phyloP scores from a whole-genome alignment of 495 filamentous ascomycete species.

The Lasiosphaeris hirsuta region DNA sequence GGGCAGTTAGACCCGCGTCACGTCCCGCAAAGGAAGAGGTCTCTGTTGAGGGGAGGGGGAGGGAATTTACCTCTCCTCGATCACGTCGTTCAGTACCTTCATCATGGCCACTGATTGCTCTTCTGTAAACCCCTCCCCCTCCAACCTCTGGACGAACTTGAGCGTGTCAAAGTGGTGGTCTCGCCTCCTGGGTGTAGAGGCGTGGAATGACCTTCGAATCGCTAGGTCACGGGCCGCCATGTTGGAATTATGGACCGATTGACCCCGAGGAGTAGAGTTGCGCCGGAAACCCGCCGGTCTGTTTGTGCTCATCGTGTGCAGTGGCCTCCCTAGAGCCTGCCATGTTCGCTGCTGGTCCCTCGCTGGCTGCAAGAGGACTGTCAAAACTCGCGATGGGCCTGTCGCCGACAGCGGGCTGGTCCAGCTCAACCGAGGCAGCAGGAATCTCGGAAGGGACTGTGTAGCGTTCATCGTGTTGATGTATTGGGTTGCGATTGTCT shows the following conservation, averaged over 20 bases:
- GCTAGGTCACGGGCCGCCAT: conserved; percentile 23
- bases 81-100: conserved; percentile 93
- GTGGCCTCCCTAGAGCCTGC: conserved; percentile 9
- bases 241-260: neutral
- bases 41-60: neutral
- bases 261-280: neutral
- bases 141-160: conserved; percentile 89
- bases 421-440: conserved; percentile 56
- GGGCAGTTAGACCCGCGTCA: neutral
- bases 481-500: neutral
- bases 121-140: conserved; percentile 91
- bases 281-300: neutral
- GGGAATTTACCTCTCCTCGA: conserved; percentile 72
- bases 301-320: conserved; percentile 6
- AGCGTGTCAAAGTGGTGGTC: conserved; percentile 99
- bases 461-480: conserved; percentile 24
- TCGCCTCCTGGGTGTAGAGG: conserved; percentile 53
- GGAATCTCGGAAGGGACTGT: conserved; percentile 46
- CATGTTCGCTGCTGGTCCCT: conserved; percentile 5
- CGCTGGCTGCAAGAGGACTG: conserved; percentile 14
- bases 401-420: conserved; percentile 23
- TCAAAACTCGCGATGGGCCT: conserved; percentile 9
- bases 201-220: conserved; percentile 61
- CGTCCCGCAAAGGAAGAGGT: too few species aligned
- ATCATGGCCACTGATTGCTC: conserved; percentile 95